Evolutionary conservation across 1,284 basidiomycete species (phyloP), one percentile per base, ranked within the genome.

Genomic region (Sparassis latifolia): DNA sequence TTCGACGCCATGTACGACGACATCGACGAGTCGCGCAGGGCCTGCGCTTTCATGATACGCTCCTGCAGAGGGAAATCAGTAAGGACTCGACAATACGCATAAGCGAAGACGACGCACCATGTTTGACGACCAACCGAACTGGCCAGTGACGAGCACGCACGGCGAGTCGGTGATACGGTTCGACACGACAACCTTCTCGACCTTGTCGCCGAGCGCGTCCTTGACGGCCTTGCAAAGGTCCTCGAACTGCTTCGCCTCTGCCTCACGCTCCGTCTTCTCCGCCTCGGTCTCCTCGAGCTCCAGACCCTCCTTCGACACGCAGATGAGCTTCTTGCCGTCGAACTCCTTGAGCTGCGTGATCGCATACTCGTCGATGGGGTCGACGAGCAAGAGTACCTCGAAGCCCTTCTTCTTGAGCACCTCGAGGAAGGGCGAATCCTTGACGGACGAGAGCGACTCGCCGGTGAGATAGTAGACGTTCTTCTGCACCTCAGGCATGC

Each of bases 361-460:
- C 56, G 93, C 93, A 67, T 96, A 97, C 76, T 97, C 94, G 70
- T 97, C 94, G 66, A 97, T 97, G 67, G 96, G 97, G 80, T 99
- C 96, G 61, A 95, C 92, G 62, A 99, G 89, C 63, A 99, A 86
- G 46, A 99, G 81, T 53, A 98, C 94, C 75, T 99, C 96, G 72
- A 98, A 98, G 77, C 92, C 92, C 84, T 95, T 99, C 90, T 95
- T 96, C 89, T 97, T 98, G 71, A 99, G 88, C 50, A 95, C 89
- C 77, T 99, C 96, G 55, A 99, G 85, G 95, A 99, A 99, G 38
- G 96, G 96, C 52, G 96, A 98, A 74, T 98, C 93, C 66, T 82
- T 84, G 65, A 91, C 86, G 52, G 93, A 82, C 55, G 84, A 86
- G 52, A 99, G 89, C 9, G 93, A 96, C 79, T 99, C 97, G 72